These are phyloP conservation scores for Alternaria incomplexa DNA, from an alignment of 2,329 filamentous ascomycete genomes.

Conservation along the genomic window DNA sequence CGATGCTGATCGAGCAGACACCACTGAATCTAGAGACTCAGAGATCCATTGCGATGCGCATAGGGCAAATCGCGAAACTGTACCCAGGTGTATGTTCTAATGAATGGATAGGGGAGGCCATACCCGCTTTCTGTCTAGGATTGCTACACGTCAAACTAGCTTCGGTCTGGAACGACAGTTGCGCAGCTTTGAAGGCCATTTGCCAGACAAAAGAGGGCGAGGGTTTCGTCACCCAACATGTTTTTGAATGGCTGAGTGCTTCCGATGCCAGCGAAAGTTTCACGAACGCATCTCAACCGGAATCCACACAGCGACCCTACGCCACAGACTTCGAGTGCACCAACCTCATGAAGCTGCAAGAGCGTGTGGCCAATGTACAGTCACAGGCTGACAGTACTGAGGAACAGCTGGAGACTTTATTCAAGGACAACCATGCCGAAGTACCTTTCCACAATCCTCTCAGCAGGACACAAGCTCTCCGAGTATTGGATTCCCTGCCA, in stretches of 20 bases:
- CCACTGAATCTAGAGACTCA: slow-evolving; percentile 77
- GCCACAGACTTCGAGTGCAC: slow-evolving; percentile 84
- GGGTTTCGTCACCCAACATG: slow-evolving; percentile 71
- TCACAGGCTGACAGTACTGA: slow-evolving; percentile 23
- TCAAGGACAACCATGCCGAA: slow-evolving; percentile 68
- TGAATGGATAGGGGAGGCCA: slow-evolving; percentile 71
- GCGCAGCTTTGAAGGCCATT: slow-evolving; percentile 76
- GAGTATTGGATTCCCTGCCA: slow-evolving; percentile 76
- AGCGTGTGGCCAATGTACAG: slow-evolving; percentile 22
- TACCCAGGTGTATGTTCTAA: slow-evolving; percentile 67
- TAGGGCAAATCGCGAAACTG: slow-evolving; percentile 74
- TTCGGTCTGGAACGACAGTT: slow-evolving; percentile 85
- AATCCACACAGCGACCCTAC: slow-evolving; percentile 33
- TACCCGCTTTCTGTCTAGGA: slow-evolving; percentile 86
- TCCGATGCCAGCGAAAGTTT: slow-evolving; percentile 14
- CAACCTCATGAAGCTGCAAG: slow-evolving; percentile 65
- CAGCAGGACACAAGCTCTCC: slow-evolving; percentile 78
- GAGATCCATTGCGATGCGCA: slow-evolving; percentile 80
- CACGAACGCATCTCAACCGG: slow-evolving; percentile 7
- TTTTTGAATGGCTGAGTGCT: slow-evolving; percentile 74
- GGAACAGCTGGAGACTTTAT: slow-evolving; percentile 66
- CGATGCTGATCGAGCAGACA: slow-evolving; percentile 80
- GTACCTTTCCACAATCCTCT: slow-evolving; percentile 59
- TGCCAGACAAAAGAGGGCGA: slow-evolving; percentile 74
- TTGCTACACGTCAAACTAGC: slow-evolving; percentile 84